Conservation (phyloP, 768 basidiomycete genomes). For the Leccinum truebloodii region DNA sequence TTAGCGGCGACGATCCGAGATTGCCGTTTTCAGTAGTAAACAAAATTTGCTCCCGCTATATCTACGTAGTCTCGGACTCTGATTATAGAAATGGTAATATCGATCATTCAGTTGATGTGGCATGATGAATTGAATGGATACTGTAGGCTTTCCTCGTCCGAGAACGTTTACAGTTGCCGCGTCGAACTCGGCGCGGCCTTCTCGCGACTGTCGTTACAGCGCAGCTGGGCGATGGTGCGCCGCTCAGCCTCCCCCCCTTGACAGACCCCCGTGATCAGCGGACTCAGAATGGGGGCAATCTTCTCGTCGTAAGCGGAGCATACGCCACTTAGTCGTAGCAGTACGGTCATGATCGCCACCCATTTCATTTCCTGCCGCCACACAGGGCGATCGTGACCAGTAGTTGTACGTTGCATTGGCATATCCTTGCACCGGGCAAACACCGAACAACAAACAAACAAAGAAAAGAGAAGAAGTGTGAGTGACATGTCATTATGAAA, state of each 20-base stretch:
- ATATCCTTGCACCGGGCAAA: neutral
- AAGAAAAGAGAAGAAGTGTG: neutral
- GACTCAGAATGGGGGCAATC: constrained; percentile 3
- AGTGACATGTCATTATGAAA: neutral
- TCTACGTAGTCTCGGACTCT: constrained; percentile 5
- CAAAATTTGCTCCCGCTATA: constrained; percentile 3
- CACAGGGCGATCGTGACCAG: constrained; percentile 9
- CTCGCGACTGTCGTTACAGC: constrained; percentile 17
- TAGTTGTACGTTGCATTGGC: neutral
- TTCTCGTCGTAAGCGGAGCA: neutral
- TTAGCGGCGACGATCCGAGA: constrained; percentile 31
- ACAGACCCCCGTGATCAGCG: constrained; percentile 19
- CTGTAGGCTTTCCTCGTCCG: neutral
- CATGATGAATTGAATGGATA: neutral
- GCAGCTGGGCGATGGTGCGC: constrained; percentile 17
- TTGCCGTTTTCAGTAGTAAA: constrained; percentile 28
- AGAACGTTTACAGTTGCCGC: neutral
- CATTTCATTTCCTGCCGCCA: constrained; percentile 17
- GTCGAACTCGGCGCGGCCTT: constrained; percentile 4
- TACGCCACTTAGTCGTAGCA: neutral
- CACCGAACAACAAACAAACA: neutral
- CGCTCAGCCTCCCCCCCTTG: constrained; percentile 14
- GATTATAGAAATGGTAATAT: neutral
- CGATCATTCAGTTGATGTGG: neutral
- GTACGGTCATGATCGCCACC: constrained; percentile 23